Conservation (phyloP, 2,329 filamentous ascomycete genomes). For the Chaetomium sp. region DNA sequence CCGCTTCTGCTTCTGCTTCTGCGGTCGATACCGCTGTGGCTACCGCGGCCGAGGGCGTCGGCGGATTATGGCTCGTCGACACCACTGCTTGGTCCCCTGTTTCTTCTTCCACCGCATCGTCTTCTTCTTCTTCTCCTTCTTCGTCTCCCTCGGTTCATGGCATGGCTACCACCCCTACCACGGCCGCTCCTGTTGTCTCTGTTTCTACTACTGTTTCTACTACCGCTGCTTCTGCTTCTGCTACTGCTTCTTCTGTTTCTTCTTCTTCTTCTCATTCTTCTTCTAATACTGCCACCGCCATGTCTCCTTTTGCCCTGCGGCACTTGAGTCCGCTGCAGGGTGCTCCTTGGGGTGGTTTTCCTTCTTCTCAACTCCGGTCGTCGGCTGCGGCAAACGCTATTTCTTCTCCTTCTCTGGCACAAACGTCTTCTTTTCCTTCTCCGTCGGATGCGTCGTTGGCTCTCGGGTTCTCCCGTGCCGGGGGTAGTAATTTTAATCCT, state of each 20-base stretch:
- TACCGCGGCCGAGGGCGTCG: conserved; percentile 21
- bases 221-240: conserved; percentile 21
- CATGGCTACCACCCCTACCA: conserved; percentile 10
- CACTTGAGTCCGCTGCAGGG: conserved; percentile 15
- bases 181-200: conserved; percentile 27
- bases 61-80: conserved; percentile 29
- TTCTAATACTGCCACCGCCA: conserved; percentile 16
- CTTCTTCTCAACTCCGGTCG: conserved; percentile 19
- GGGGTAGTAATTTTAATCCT: conserved; percentile 17
- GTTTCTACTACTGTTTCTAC: conserved; percentile 22
- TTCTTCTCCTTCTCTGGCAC: conserved; percentile 14
- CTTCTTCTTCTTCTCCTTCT: conserved; percentile 19
- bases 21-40: background rate
- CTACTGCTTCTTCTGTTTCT: conserved; percentile 24
- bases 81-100: conserved; percentile 28
- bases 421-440: conserved; percentile 14
- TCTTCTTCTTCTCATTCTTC: conserved; percentile 22
- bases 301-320: conserved; percentile 18
- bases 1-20: too few relatives aligned
- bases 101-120: conserved; percentile 23
- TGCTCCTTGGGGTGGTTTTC: conserved; percentile 18
- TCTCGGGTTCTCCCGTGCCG: conserved; percentile 9
- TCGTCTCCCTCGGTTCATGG: conserved; percentile 12
- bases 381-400: conserved; percentile 1
- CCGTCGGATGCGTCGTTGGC: conserved; percentile 12